These are phyloP conservation scores for Wilcoxina mikolae DNA, from an alignment of 495 filamentous ascomycete genomes.

Conservation along the genomic window DNA sequence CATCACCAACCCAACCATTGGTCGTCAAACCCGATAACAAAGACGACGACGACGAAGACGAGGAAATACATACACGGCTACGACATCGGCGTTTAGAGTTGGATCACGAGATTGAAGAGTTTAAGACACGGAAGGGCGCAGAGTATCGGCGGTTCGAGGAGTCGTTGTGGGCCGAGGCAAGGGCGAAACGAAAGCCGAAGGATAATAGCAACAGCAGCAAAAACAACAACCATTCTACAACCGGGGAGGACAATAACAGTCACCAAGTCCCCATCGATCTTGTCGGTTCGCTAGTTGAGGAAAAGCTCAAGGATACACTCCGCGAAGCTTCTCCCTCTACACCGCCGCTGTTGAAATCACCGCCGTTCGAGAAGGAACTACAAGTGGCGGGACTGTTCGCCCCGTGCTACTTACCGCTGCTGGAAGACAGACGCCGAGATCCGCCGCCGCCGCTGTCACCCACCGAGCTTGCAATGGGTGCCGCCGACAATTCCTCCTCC, in stretches of 20 bases:
- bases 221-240: conserved; percentile 9
- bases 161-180: conserved; percentile 14
- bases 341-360: conserved; percentile 6
- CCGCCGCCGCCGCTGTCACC: background rate
- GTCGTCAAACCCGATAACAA: background rate
- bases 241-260: conserved; percentile 9
- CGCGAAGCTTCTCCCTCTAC: background rate
- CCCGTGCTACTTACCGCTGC: conserved; percentile 24
- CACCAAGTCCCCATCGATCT: conserved; percentile 16
- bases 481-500: background rate
- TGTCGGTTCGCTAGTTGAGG: conserved; percentile 15
- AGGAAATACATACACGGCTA: conserved; percentile 15
- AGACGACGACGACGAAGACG: conserved; percentile 8
- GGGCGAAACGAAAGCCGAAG: conserved; percentile 1
- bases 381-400: conserved; percentile 27
- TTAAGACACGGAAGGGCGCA: conserved; percentile 20
- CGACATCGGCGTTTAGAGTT: conserved; percentile 21
- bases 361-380: conserved; percentile 27
- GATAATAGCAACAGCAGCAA: conserved; percentile 11
- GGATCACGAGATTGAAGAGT: conserved; percentile 27
- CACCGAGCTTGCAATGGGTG: background rate
- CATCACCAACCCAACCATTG: background rate
- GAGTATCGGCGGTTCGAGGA: conserved; percentile 23
- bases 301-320: conserved; percentile 16
- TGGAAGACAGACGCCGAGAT: conserved; percentile 16